These are phyloP conservation scores for Clonostachys rhizophaga DNA, from an alignment of 2,329 filamentous ascomycete species.

Conservation along the genomic window DNA sequence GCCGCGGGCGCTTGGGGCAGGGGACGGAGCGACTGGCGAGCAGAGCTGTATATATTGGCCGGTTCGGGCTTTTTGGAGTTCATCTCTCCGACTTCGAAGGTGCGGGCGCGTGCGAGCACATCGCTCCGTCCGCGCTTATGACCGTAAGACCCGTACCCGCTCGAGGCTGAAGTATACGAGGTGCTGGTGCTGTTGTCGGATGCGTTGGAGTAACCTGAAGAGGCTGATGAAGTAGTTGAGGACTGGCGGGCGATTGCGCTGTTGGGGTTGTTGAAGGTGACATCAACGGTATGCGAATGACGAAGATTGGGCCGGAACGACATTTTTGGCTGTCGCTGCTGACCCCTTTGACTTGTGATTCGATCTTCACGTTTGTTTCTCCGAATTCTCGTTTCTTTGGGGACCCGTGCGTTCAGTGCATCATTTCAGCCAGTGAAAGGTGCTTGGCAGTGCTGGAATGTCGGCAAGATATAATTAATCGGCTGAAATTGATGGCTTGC, in stretches of 20 bases:
- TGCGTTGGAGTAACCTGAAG: constrained; percentile 59
- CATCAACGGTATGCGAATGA: constrained; percentile 48
- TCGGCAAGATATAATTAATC: too few species aligned
- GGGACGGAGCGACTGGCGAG: constrained; percentile 73
- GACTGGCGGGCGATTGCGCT: constrained; percentile 52
- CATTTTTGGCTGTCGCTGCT: constrained; percentile 27
- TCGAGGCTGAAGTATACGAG: constrained; percentile 67
- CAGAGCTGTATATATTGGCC: constrained; percentile 65
- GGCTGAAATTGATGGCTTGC: too few species aligned
- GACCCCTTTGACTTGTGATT: background rate
- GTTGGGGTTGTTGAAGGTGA: constrained; percentile 25
- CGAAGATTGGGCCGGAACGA: constrained; percentile 56
- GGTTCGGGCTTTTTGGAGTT: constrained; percentile 36
- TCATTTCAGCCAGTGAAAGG: background rate
- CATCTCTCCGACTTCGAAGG: constrained; percentile 38
- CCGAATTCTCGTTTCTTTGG: background rate
- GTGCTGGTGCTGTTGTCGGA: constrained; percentile 55
- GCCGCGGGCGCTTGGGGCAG: constrained; percentile 61
- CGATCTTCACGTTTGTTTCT: background rate
- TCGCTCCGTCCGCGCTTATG: constrained; percentile 78
- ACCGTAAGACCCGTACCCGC: constrained; percentile 38
- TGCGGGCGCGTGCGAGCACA: constrained; percentile 47
- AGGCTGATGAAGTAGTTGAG: constrained; percentile 68
- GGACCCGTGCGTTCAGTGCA: constrained; percentile 1
- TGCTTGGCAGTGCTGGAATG: background rate